phyloP scores from a whole-genome alignment of 768 basidiomycete species.

The Termitomyces bulborhizus region DNA sequence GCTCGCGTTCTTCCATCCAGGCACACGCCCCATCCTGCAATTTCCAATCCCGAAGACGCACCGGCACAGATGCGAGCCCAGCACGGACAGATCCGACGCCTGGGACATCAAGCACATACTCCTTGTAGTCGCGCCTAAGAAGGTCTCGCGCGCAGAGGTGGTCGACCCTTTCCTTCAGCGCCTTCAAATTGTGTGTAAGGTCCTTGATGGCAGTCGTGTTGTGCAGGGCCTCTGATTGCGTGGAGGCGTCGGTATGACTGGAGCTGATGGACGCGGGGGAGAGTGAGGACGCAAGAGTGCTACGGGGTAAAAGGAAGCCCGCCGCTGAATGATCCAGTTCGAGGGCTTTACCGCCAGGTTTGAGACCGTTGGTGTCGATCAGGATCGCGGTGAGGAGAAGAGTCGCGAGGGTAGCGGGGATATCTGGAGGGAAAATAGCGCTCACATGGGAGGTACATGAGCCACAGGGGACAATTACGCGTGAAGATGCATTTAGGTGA shows the following conservation, averaged over 20 bases:
- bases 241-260: conserved; percentile 6
- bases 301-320: conserved; percentile 53
- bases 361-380: conserved; percentile 83
- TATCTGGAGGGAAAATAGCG: conserved; percentile 25
- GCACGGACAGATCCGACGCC: conserved; percentile 43
- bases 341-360: conserved; percentile 46
- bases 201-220: conserved; percentile 38
- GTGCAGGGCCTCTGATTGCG: conserved; percentile 24
- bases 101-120: conserved; percentile 52
- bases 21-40: conserved; percentile 31
- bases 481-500: conserved; percentile 60
- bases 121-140: conserved; percentile 93
- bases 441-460: conserved; percentile 69
- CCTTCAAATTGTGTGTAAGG: conserved; percentile 40
- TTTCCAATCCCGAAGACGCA: conserved; percentile 54
- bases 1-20: conserved; percentile 62
- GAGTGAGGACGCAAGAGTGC: conserved; percentile 33
- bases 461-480: conserved; percentile 64
- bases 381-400: conserved; percentile 78
- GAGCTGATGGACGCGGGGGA: conserved; percentile 12
- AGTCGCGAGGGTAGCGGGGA: conserved; percentile 62
- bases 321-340: conserved; percentile 63
- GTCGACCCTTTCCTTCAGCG: conserved; percentile 63
- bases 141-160: conserved; percentile 70
- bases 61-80: conserved; percentile 81